Evolutionary conservation across 352 stramenopile species (phyloP).

Genomic region (Globisporangium camurandrum): DNA sequence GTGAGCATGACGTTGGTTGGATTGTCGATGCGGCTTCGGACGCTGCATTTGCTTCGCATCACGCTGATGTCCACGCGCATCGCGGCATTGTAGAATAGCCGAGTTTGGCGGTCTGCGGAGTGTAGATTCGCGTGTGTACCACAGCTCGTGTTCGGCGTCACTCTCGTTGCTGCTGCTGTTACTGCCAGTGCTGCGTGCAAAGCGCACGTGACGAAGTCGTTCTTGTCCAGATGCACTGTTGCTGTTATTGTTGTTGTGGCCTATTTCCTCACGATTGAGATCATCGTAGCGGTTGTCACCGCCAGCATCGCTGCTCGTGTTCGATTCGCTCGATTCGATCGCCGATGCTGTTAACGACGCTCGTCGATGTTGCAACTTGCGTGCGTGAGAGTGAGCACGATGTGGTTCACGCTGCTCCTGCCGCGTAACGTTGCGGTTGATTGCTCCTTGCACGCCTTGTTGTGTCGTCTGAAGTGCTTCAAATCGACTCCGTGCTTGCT

Average conservation of each 20-base stretch:
- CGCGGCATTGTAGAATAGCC: too few relatives aligned
- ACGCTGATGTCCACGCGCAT: too few relatives aligned
- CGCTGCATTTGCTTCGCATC: too few relatives aligned
- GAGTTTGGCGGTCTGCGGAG: too few relatives aligned
- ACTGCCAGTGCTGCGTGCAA: too few relatives aligned
- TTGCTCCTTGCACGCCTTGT: background rate
- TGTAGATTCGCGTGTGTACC: background rate
- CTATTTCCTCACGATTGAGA: too few relatives aligned
- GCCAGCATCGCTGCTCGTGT: slow-evolving; percentile 3
- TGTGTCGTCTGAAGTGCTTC: background rate
- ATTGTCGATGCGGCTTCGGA: too few relatives aligned
- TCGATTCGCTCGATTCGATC: too few relatives aligned
- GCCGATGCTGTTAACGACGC: background rate
- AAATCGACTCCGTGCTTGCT: background rate
- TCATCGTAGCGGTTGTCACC: too few relatives aligned
- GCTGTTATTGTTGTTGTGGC: background rate
- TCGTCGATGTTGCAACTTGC: background rate
- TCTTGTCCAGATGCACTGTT: background rate
- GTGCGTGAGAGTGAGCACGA: background rate
- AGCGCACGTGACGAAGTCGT: background rate
- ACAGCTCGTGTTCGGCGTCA: background rate
- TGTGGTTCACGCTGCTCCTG: background rate
- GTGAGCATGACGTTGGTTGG: too few relatives aligned
- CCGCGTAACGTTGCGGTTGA: background rate
- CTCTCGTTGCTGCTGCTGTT: background rate